A percentile compares a stretch with the other conserved stretches of the same genome.
Evolutionary conservation across 2,329 filamentous ascomycete species (phyloP).

Genomic region (Teratosphaeria epicoccoides): DNA sequence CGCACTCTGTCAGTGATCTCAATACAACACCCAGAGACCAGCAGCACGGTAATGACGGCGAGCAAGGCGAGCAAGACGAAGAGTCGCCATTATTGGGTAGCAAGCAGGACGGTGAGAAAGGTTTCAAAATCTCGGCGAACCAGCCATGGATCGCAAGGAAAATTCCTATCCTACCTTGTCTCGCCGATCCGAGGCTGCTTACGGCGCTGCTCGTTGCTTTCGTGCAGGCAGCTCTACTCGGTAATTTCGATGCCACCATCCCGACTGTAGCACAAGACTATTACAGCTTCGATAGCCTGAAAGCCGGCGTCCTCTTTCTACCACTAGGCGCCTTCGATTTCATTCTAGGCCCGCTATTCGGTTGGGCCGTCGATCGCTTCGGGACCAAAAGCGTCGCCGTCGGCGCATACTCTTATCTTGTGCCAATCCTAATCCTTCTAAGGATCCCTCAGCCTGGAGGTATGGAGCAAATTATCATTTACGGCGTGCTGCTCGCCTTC

Average conservation of each 20-base stretch:
- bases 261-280: conserved; percentile 34
- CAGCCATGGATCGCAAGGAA: conserved; percentile 30
- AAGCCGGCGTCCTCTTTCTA: conserved; percentile 37
- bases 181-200: conserved; percentile 32
- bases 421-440: conserved; percentile 34
- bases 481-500: conserved; percentile 35
- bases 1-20: conserved; percentile 12
- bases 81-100: conserved; percentile 30
- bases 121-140: conserved; percentile 35
- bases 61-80: conserved; percentile 21
- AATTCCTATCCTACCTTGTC: conserved; percentile 39
- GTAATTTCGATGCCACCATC: conserved; percentile 39
- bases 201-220: conserved; percentile 32
- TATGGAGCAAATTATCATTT: conserved; percentile 34
- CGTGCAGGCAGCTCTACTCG: conserved; percentile 34
- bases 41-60: conserved; percentile 7
- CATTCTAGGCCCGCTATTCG: conserved; percentile 36
- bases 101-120: conserved; percentile 23
- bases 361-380: conserved; percentile 38
- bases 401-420: conserved; percentile 33
- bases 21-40: conserved; percentile 10
- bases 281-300: conserved; percentile 36
- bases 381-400: conserved; percentile 35
- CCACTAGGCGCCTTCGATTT: conserved; percentile 36
- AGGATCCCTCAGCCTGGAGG: conserved; percentile 34